Percentiles rank a stretch among this genome's conserved stretches.
Evolutionary conservation across 2,329 filamentous ascomycete species (phyloP).

Genomic region (Dactylellina parvicollis): DNA sequence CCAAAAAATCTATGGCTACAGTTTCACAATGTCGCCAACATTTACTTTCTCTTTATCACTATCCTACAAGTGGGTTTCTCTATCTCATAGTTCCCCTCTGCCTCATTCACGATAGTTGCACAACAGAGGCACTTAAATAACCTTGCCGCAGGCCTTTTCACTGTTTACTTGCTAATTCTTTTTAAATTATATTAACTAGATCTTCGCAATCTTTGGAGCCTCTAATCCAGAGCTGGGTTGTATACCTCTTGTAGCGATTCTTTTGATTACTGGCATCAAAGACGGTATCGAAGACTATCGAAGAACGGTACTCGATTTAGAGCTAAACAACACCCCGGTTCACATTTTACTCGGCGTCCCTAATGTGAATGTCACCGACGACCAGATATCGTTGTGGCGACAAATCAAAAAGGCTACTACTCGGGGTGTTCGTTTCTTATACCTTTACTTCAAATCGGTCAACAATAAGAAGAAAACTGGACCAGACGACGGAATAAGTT

Average conservation of each 20-base stretch:
- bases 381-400: slow-evolving; percentile 86
- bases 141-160: too few relatives aligned
- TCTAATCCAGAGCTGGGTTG: slow-evolving; percentile 88
- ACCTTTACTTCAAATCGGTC: slow-evolving; percentile 67
- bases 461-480: slow-evolving; percentile 62
- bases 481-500: slow-evolving; percentile 59
- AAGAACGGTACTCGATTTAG: slow-evolving; percentile 87
- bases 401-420: slow-evolving; percentile 88
- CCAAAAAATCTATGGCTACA: slow-evolving; percentile 98
- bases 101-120: too few relatives aligned
- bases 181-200: slow-evolving; percentile 66
- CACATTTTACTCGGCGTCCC: slow-evolving; percentile 87
- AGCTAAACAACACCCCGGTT: slow-evolving; percentile 94
- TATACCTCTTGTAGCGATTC: slow-evolving; percentile 91
- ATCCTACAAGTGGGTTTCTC: slow-evolving; percentile 81
- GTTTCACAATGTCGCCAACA: slow-evolving; percentile 97
- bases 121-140: too few relatives aligned
- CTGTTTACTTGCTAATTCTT: slow-evolving; percentile 56
- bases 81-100: background rate
- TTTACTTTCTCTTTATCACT: slow-evolving; percentile 97
- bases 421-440: slow-evolving; percentile 63
- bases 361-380: slow-evolving; percentile 91
- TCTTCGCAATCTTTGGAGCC: slow-evolving; percentile 95
- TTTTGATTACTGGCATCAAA: slow-evolving; percentile 87
- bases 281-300: slow-evolving; percentile 96